These are phyloP conservation scores for Salix udensis DNA, from an alignment of 345 rosid species.

Conservation along the genomic window DNA sequence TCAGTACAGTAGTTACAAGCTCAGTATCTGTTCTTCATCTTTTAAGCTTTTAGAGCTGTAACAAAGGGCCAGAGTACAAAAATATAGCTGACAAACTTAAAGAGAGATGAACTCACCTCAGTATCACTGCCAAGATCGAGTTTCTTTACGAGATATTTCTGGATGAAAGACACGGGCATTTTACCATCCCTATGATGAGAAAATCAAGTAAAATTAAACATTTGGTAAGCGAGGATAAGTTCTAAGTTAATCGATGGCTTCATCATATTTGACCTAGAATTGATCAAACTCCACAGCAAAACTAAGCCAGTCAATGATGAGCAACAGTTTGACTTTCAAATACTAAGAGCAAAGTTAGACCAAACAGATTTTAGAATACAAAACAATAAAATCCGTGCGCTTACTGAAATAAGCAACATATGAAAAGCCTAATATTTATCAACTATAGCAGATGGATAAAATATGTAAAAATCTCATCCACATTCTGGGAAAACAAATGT, in stretches of 20 bases:
- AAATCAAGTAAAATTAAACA: conserved; percentile 2
- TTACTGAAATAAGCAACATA: background rate
- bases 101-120: conserved; percentile 48
- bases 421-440: background rate
- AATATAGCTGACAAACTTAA: background rate
- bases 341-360: background rate
- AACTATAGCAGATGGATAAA: background rate
- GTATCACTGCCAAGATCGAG: conserved; percentile 60
- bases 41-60: background rate
- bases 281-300: background rate
- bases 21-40: background rate
- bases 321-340: background rate
- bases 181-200: conserved; percentile 63
- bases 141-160: conserved; percentile 78
- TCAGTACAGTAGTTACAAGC: background rate
- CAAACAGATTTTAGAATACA: background rate
- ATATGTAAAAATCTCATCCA: background rate
- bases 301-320: background rate
- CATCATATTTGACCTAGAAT: background rate
- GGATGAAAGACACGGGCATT: conserved; percentile 68
- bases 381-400: background rate
- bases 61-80: background rate
- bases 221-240: background rate
- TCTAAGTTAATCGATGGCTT: background rate
- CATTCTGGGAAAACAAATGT: conserved; percentile 6